These are phyloP conservation scores for Acacia pycnantha DNA, from an alignment of 331 rosid species.

Conservation along the genomic window DNA sequence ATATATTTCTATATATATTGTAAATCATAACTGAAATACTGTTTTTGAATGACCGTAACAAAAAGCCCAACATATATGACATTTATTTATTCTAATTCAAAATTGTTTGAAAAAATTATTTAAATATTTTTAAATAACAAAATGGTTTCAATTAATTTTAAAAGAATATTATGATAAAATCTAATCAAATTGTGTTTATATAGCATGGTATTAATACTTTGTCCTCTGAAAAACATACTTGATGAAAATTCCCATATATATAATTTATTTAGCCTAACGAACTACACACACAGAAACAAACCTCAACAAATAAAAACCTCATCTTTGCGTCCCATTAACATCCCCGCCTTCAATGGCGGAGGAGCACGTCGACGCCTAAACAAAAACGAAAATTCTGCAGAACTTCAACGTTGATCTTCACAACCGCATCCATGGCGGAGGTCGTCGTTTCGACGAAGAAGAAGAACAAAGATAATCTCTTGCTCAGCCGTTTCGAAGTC, in stretches of 20 bases:
- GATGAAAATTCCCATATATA: not conserved
- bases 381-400: not conserved
- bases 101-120: too few species aligned
- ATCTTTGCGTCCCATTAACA: not conserved
- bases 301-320: not conserved
- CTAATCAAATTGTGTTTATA: not conserved
- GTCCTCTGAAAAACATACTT: not conserved
- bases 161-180: not conserved
- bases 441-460: not conserved
- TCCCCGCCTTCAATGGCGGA: not conserved
- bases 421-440: conserved; percentile 33
- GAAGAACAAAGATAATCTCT: conserved; percentile 23
- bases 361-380: not conserved
- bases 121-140: too few species aligned
- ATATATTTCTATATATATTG: too few species aligned
- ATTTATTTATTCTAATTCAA: too few species aligned
- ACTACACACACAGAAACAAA: not conserved
- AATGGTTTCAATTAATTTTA: not conserved
- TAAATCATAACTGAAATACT: too few species aligned
- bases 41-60: too few species aligned
- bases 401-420: not conserved
- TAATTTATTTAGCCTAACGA: not conserved
- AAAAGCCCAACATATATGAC: too few species aligned
- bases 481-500: conserved; percentile 46
- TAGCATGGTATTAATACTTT: too few species aligned